Evolutionary conservation across 495 filamentous ascomycete species (phyloP), one percentile per base, ranked within the genome.

Genomic region (Parathielavia hyrcaniae): DNA sequence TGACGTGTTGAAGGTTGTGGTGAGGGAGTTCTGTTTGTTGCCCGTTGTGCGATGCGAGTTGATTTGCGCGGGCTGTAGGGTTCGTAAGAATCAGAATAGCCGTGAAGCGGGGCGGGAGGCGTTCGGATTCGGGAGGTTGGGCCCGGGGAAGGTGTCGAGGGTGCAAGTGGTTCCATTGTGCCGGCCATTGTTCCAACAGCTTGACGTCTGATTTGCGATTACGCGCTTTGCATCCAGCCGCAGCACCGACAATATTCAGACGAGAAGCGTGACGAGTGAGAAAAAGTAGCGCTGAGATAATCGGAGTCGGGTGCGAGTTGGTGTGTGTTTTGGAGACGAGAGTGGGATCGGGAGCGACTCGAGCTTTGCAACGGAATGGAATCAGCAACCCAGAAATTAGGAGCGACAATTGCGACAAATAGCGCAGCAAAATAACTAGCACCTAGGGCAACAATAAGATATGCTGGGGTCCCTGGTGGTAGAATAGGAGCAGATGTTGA

Each of bases 71-170:
- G 79, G 71, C 76, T 76, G 69, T 86, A 90, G 23, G 87, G 86
- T 60, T 86, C 81, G 71, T 84, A 89, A 50, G 73, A 67, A 73
- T 95, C 88, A 57, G 81, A 79, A 64, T 77, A 83, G 50, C 87
- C 87, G 73, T 85, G 82, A 38, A 80, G 82, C 17, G 90, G 90
- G 40, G 90, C 87, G 48, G 82, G 76, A 48, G 90, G 90, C 40
- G 86, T 85, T 57, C 79, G 78, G 47, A 87, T 68, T 43, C 75
- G 74, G 34, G 78, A 76, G 40, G 78, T 73, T 41, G 83, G 83
- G 17, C 85, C 84, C 40, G 87, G 86, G 61, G 90, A 90, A 35
- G 74, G 70, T 13, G 71, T 54, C 11, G 53, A 57, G 12, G 61
- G 58, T 10, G 11, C 34, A 13, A 32, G 32, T 5, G 45, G 44